Evolutionary conservation across 2,329 filamentous ascomycete genomes (phyloP), one percentile per base, ranked within the genome.

Genomic region (Exophiala sp.): DNA sequence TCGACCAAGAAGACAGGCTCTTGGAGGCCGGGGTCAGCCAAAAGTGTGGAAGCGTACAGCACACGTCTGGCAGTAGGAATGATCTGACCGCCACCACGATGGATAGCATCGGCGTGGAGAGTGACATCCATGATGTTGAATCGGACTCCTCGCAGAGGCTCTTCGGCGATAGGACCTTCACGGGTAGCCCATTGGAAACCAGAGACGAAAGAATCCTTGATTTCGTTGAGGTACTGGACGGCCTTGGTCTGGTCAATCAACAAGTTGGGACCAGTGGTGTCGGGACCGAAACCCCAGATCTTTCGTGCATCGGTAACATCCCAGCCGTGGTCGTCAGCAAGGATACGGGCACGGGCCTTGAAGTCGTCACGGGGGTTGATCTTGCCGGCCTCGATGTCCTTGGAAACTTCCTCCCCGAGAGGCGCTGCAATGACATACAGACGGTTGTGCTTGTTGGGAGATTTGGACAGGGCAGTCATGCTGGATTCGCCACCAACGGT

Each of bases 381-480:
- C 83, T 91, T 94, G 81, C 94, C 94, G 52, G 72, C 65, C 82
- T 99, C 94, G 64, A 99, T 99, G 70, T 88, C 89, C 71, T 85
- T 84, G 68, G 89, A 82, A 58, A 99, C 87, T 68, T 97, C 94
- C 84, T 99, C 94, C 42, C 84, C 84, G 52, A 99, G 82, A 68
- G 94, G 94, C 78, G 91, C 80, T 63, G 94, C 94, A 76, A 83
- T 84, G 79, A 99, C 86, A 83, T 97, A 99, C 59, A 99, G 84
- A 91, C 94, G 92, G 85, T 99, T 99, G 88, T 99, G 94, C 90
- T 99, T 99, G 89, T 99, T 99, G 81, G 94, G 94, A 45, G 94
- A 99, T 84, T 99, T 99, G 78, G 94, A 97, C 70, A 99, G 83
- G 66, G 94, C 94, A 71, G 89, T 95, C 71, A 97, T 97, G 84